These are phyloP conservation scores for Solanum rostratum DNA, from an alignment of 257 asterid genomes.

Conservation along the genomic window DNA sequence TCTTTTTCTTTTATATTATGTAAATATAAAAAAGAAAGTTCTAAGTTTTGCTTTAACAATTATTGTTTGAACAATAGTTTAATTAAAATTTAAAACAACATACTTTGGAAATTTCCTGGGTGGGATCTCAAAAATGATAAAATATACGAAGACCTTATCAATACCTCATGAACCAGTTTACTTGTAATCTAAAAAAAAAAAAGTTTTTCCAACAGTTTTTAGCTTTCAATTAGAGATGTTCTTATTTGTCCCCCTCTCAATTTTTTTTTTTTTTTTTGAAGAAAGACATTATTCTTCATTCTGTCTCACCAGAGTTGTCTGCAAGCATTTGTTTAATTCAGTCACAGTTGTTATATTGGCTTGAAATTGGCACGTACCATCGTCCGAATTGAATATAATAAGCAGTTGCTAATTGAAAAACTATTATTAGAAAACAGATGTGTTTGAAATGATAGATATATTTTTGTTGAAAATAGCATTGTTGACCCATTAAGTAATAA, in stretches of 20 bases:
- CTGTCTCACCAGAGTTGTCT: not conserved
- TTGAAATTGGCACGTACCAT: not conserved
- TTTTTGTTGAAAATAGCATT: not conserved
- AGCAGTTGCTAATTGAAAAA: not conserved
- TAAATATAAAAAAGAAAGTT: not conserved
- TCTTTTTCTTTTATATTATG: not conserved
- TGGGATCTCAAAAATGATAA: too few relatives aligned
- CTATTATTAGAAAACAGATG: not conserved
- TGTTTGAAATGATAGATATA: not conserved
- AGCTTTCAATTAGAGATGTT: not conserved
- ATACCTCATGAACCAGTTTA: too few relatives aligned
- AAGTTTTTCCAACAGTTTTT: not conserved
- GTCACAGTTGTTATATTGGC: not conserved
- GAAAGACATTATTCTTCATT: not conserved
- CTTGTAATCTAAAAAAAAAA: too few relatives aligned
- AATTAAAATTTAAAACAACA: too few relatives aligned
- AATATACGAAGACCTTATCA: too few relatives aligned
- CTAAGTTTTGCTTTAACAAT: too few relatives aligned
- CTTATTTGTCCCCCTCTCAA: not conserved
- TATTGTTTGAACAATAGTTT: too few relatives aligned
- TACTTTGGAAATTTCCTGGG: too few relatives aligned
- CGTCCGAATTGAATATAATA: not conserved
- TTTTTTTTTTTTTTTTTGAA: not conserved
- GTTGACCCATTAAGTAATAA: not conserved
- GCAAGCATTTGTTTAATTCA: not conserved